phyloP scores from a whole-genome alignment of 805 yeast species.

The Pichia cephalocereana region DNA sequence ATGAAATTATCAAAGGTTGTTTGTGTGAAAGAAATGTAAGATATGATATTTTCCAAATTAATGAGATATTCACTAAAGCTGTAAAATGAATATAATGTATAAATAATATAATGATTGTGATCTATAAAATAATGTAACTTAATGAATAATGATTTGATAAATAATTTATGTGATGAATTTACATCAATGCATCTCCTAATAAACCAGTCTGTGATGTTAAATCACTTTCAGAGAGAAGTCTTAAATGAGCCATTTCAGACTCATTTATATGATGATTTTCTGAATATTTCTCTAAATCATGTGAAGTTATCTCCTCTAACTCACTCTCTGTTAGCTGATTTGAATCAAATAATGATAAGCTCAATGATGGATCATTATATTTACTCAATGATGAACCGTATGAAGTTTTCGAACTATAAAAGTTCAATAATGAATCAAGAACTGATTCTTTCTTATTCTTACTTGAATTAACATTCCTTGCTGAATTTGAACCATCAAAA shows the following conservation, averaged over 20 bases:
- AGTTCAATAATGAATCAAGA: slow-evolving; percentile 29
- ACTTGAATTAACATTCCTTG: too few species aligned
- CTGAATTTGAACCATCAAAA: slow-evolving; percentile 29
- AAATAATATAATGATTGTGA: not conserved
- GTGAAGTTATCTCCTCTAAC: slow-evolving; percentile 31
- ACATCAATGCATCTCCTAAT: not conserved
- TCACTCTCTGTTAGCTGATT: slow-evolving; percentile 31
- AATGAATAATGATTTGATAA: too few species aligned
- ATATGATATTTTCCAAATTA: slow-evolving; percentile 3
- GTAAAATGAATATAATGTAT: not conserved
- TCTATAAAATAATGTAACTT: not conserved
- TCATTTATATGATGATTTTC: slow-evolving; percentile 1
- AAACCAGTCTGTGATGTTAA: slow-evolving; percentile 5
- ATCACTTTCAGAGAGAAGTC: slow-evolving; percentile 7
- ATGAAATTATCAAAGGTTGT: slow-evolving; percentile 3
- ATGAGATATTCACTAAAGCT: not conserved
- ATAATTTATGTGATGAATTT: not conserved
- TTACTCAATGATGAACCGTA: not conserved
- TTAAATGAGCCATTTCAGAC: slow-evolving; percentile 2
- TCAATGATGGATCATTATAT: slow-evolving; percentile 2
- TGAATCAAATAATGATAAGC: not conserved
- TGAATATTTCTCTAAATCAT: not conserved
- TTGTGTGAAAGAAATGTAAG: slow-evolving; percentile 2
- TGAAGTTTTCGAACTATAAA: slow-evolving; percentile 27
- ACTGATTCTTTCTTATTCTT: slow-evolving; percentile 10